A percentile compares a stretch with the other conserved stretches of the same genome.
Conservation (phyloP, 108 stramenopile species). For the Pinguiococcus pyrenoidosus region DNA sequence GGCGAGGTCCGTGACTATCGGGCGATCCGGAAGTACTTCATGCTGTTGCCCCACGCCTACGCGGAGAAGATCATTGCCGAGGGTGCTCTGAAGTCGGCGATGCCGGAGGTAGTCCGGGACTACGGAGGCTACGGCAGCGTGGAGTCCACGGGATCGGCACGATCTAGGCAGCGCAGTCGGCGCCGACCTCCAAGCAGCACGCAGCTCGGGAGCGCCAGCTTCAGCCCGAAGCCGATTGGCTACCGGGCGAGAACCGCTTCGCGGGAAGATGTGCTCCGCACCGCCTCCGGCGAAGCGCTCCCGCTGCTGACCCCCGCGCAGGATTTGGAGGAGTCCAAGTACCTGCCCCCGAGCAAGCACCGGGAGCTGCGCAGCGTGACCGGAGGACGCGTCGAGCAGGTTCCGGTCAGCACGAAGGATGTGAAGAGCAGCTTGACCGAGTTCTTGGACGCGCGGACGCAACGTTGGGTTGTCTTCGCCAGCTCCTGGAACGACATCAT, state of each 20-base stretch:
- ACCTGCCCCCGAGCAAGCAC: constrained; percentile 52
- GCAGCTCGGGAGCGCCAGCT: neutral
- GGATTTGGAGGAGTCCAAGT: constrained; percentile 49
- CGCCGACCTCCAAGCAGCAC: neutral
- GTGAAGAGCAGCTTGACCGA: constrained; percentile 44
- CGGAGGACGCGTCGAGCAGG: no score
- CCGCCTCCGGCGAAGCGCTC: no score
- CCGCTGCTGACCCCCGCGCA: no score
- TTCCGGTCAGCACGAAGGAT: no score
- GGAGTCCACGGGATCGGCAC: neutral
- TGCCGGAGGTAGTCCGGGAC: no score
- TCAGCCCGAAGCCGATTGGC: neutral
- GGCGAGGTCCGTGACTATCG: constrained; percentile 43
- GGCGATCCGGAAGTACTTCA: constrained; percentile 25
- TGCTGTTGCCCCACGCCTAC: constrained; percentile 12
- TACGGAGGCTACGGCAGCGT: no score
- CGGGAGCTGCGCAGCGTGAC: constrained; percentile 62
- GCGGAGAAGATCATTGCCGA: neutral
- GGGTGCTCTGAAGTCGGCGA: no score
- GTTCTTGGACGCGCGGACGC: constrained; percentile 76
- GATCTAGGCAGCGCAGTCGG: neutral
- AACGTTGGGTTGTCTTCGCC: constrained; percentile 93
- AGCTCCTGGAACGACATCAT: constrained; percentile 92
- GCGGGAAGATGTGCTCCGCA: no score
- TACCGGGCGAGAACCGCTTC: no score